Percentiles rank a stretch among this genome's conserved stretches.
Evolutionary conservation across 169 alveolate genomes (phyloP).

Genomic region (Eimeria tenella): DNA sequence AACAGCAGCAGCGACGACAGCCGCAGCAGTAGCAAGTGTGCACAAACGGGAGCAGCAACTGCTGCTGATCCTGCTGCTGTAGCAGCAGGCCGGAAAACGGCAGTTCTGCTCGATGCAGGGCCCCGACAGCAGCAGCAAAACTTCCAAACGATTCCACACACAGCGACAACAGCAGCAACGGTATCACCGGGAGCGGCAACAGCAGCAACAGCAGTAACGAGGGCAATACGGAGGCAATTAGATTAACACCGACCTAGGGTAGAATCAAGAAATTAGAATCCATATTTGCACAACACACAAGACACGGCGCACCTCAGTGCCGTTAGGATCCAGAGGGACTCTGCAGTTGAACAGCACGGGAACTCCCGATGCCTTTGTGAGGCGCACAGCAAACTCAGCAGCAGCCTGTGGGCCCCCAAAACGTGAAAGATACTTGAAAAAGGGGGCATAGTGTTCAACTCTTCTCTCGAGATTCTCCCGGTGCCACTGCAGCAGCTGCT

Average conservation of each 20-base stretch:
- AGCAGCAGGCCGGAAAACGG: not conserved
- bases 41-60: not conserved
- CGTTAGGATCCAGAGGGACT: not conserved
- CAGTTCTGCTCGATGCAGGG: not conserved
- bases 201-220: slow-evolving; percentile 1
- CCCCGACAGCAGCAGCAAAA: not conserved
- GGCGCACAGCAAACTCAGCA: not conserved
- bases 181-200: not conserved
- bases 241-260: not conserved
- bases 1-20: not conserved
- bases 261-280: not conserved
- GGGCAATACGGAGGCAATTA: not conserved
- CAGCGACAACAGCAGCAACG: not conserved
- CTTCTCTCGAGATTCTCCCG: not conserved
- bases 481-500: slow-evolving; percentile 49
- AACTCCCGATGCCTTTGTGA: slow-evolving; percentile 24
- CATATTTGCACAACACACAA: not conserved
- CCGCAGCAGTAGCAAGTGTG: slow-evolving; percentile 17
- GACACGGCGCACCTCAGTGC: not conserved
- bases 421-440: not conserved
- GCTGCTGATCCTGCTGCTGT: not conserved
- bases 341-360: slow-evolving; percentile 17
- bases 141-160: not conserved
- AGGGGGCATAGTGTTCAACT: not conserved
- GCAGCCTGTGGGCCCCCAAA: slow-evolving; percentile 1